A percentile compares a stretch with the other conserved stretches of the same genome.
These are phyloP conservation scores for Betula pendula DNA, from an alignment of 306 rosid genomes.

Conservation along the genomic window DNA sequence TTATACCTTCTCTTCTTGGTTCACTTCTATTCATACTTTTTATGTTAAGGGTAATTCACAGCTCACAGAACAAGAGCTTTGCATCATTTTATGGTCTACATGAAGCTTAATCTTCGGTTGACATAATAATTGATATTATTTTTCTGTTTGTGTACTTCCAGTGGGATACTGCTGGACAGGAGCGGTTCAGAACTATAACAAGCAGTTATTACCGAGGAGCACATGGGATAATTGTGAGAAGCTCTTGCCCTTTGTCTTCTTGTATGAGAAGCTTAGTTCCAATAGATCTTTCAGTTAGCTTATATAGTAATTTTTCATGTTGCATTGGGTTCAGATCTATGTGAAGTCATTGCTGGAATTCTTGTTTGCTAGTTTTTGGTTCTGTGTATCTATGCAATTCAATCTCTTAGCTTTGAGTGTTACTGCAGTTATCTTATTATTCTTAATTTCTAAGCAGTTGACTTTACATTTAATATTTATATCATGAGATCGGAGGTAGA, in stretches of 20 bases:
- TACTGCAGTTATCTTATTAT: background rate
- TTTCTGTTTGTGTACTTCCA: slow-evolving; percentile 31
- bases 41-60: background rate
- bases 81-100: background rate
- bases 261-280: background rate
- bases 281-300: background rate
- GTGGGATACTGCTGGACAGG: slow-evolving; percentile 99
- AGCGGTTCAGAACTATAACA: slow-evolving; percentile 96
- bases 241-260: slow-evolving; percentile 10
- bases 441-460: background rate
- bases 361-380: background rate
- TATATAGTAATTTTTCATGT: background rate
- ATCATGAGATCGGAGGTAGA: no score
- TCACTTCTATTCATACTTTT: background rate
- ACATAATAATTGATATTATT: slow-evolving; percentile 7
- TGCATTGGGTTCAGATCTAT: background rate
- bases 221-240: slow-evolving; percentile 88
- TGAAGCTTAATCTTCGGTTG: background rate
- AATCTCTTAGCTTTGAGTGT: background rate
- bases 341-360: background rate
- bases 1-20: background rate
- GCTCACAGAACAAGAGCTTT: background rate
- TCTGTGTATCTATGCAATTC: background rate
- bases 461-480: no score
- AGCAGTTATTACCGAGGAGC: slow-evolving; percentile 99